These are phyloP conservation scores for Phytophthora rubi DNA, from an alignment of 352 stramenopile species.

Conservation along the genomic window DNA sequence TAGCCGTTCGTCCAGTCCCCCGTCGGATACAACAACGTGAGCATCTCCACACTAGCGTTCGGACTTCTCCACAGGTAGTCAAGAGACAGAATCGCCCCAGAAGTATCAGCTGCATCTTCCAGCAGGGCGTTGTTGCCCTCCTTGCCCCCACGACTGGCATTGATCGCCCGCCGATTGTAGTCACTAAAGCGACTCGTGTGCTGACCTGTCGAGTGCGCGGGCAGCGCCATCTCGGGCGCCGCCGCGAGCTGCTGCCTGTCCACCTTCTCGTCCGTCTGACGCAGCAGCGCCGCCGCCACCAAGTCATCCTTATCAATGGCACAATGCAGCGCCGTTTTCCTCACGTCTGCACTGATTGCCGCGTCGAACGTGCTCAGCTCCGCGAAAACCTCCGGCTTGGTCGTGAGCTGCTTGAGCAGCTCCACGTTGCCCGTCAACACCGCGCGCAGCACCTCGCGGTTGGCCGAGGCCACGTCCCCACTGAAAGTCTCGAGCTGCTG, in stretches of 20 bases:
- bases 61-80: constrained; percentile 54
- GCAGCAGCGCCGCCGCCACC: constrained; percentile 45
- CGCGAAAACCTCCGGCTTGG: constrained; percentile 50
- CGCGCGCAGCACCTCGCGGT: constrained; percentile 71
- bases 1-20: constrained; percentile 57
- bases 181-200: constrained; percentile 84
- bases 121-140: constrained; percentile 83
- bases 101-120: constrained; percentile 32
- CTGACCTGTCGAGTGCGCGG: constrained; percentile 75
- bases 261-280: constrained; percentile 56
- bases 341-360: constrained; percentile 51
- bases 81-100: constrained; percentile 12
- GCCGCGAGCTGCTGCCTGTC: constrained; percentile 50
- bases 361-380: constrained; percentile 60
- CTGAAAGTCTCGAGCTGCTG: constrained; percentile 48
- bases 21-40: constrained; percentile 71
- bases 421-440: constrained; percentile 77
- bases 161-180: constrained; percentile 84
- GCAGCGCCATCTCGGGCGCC: constrained; percentile 59
- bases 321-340: constrained; percentile 60
- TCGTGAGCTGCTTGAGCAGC: constrained; percentile 71
- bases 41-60: constrained; percentile 61
- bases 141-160: constrained; percentile 78
- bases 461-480: constrained; percentile 58
- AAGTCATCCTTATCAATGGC: constrained; percentile 71